Evolutionary conservation across 495 filamentous ascomycete genomes (phyloP).

Genomic region (Sordaria brevicollis): DNA sequence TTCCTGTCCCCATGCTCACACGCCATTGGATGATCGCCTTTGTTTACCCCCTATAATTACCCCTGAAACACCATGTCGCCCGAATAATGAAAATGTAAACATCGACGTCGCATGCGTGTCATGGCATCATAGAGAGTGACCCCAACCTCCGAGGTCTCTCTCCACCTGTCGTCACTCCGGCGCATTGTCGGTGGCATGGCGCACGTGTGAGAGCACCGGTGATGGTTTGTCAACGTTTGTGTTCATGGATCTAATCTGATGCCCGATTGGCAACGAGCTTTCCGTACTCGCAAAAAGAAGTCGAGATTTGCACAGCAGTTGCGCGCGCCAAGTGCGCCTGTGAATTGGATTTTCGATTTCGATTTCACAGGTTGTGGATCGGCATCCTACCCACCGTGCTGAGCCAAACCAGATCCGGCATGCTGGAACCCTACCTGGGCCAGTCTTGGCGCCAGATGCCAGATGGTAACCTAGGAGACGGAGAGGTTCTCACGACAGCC

Average conservation of each 20-base stretch:
- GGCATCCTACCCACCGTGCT: not conserved
- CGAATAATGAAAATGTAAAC: not conserved
- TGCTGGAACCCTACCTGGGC: not conserved
- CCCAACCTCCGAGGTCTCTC: not conserved
- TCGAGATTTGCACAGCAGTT: not conserved
- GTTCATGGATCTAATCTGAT: not conserved
- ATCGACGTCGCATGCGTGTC: not conserved
- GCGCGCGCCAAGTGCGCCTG: not conserved
- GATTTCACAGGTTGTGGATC: not conserved
- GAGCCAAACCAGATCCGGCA: not conserved
- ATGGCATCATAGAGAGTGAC: not conserved
- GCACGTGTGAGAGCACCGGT: not conserved
- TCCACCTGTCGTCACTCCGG: not conserved
- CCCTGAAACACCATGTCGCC: not conserved
- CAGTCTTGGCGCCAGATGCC: not conserved
- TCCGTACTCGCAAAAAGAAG: not conserved
- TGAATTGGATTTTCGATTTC: not conserved
- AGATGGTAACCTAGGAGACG: not conserved
- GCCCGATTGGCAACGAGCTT: not conserved
- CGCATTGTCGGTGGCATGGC: not conserved
- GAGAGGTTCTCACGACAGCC: not conserved
- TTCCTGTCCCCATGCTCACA: not conserved
- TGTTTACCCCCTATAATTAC: not conserved
- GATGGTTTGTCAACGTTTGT: not conserved
- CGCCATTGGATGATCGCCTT: not conserved